Base-by-base conservation (phyloP, 2,329 filamentous ascomycete genomes). In the Calonectria hongkongensis region DNA sequence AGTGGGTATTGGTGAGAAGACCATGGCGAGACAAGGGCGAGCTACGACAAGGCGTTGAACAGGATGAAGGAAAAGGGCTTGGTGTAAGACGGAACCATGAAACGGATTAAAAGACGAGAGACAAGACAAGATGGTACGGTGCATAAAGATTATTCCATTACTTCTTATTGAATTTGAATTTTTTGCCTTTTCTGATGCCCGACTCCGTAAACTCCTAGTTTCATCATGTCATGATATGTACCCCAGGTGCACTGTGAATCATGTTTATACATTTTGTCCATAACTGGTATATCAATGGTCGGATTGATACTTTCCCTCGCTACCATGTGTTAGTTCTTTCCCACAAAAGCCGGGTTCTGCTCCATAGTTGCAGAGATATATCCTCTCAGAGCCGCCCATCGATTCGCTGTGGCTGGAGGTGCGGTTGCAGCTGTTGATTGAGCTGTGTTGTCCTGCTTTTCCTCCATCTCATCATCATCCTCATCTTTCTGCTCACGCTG, bases 351-450 rank as follows among this genome's bases (percentile, higher is more conserved):
- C 16, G 93, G 91, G 78, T 96, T 96, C 84, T 95, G 94, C 85
- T 98, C 95, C 92, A 98, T 95, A 1, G 95, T 98, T 50, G 92
- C 89, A 2, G 94, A 93, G 65, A 98, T 97, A 81, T 96, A 97
- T 12, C 88, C 92, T 79, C 96, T 91, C 83, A 98, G 83, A 18
- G 95, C 95, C 36, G 94, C 94, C 94, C 95, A 98, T 68, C 94
- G 87, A 79, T 88, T 91, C 12, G 89, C 85, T 18, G 89, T 91
- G 13, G 85, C 82, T 9, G 83, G 78, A 6, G 77, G 72, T 6
- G 72, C 66, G 12, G 75, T 71, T 65, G 73, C 73, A 36, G 73
- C 51, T n/a, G 73, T 70, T 16, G 74, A 36, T 21, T 76, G 72
- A 18, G 56, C 47, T 60, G 66, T 41, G 13, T 67, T 68, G 39